Evolutionary conservation across 176 grass and related monocot genomes (phyloP).

Genomic region (Aegilops sharonensis): DNA sequence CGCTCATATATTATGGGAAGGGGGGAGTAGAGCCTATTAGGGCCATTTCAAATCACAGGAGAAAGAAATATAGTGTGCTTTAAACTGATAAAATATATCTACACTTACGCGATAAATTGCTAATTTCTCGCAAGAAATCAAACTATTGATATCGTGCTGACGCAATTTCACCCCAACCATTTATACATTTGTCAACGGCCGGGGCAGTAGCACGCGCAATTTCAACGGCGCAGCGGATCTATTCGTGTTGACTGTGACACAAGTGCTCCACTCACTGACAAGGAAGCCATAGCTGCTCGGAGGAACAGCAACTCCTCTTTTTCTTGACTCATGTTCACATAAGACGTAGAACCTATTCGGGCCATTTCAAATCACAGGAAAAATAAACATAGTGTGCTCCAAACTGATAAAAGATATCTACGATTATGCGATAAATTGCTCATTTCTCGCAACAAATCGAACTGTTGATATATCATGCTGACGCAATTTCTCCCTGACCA

Average conservation of each 20-base stretch:
- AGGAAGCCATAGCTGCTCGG: not conserved
- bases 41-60: not conserved
- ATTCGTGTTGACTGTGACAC: slow-evolving; percentile 22
- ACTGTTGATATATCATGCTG: not conserved
- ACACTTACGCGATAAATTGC: not conserved
- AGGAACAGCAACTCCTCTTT: not conserved
- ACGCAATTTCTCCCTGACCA: not conserved
- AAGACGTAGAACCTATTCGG: too few species aligned
- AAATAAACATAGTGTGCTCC: not conserved
- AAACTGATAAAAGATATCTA: not conserved
- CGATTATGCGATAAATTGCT: not conserved
- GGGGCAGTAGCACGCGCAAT: not conserved
- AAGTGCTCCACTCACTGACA: not conserved
- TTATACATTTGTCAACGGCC: not conserved
- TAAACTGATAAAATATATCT: not conserved
- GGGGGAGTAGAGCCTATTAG: too few species aligned
- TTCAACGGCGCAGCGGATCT: not conserved
- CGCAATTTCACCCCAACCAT: not conserved
- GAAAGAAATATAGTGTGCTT: not conserved
- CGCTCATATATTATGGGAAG: too few species aligned
- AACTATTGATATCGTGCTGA: not conserved
- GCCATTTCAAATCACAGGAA: not conserved
- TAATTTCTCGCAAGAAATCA: slow-evolving; percentile 29
- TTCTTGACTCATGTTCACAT: slow-evolving; percentile 17
- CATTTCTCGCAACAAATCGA: slow-evolving; percentile 30